Base-by-base conservation (phyloP, 1,139 yeast species). In the Saccharomyces pastorianus region DNA sequence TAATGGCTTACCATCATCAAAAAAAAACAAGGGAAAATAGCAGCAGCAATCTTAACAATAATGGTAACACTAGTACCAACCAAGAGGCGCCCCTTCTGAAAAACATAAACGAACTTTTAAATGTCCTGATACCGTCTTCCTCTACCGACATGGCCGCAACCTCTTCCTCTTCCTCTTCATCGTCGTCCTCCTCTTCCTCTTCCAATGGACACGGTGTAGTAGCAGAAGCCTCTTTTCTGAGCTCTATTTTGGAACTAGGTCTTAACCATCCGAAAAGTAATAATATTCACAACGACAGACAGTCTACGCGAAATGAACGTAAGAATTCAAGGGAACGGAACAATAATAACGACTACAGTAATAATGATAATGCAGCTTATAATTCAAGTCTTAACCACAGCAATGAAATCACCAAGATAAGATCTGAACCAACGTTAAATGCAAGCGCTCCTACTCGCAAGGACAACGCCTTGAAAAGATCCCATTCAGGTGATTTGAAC, bases 1-100 rank as follows among this genome's bases (percentile, higher is more conserved):
- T 85, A 53, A 81, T 85, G 46, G 91, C 90, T 0, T 86, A 83
- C 61, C 86, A 85, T 66, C 86, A 83, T 65, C 60, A 59, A 53
- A 60, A 62, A 51, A 62, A 59, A 48, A 47, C 46, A 25, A 55
- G 52, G 26, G 51, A 51, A 27, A 52, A 47, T 14, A 3, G 13
- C 9, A 46, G 13, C 8, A 26, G 1, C 4, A 38, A 17, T 13
- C 23, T 20, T 4, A 9, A 20, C 20, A 5, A 3, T 26, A 34
- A 47, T 20, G 28, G 17, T 34, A 14, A 46, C n/a, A 17, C 48
- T 31, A 38, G 14, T 17, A 9, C 42, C 53, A 44, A 27, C 27
- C 23, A 27, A 26, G 38, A n/a, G 48, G 42, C 6, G 23, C 52
- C 28, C 41, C 20, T 28, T 47, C 47, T 11, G 50, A 47, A 38